These are phyloP conservation scores for Fusarium brevicatenulatum DNA, from an alignment of 2,329 filamentous ascomycete species.

Conservation along the genomic window DNA sequence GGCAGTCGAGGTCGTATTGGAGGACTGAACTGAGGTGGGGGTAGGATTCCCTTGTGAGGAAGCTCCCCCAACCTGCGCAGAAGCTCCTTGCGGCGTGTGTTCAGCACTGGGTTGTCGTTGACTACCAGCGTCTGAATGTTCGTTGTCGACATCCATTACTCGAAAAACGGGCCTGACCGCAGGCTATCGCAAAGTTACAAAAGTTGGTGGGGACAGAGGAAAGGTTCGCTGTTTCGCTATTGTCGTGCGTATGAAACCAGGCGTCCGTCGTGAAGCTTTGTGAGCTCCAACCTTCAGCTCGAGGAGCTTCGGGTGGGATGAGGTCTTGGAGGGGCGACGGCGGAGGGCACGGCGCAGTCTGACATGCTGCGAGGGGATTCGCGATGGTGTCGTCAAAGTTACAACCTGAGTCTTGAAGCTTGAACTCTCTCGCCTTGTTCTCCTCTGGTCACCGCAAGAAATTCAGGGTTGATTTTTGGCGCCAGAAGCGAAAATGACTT, in stretches of 20 bases:
- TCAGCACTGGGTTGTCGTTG: slow-evolving; percentile 48
- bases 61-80: slow-evolving; percentile 30
- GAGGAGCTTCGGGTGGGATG: slow-evolving; percentile 23
- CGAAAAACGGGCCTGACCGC: slow-evolving; percentile 7
- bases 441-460: neutral
- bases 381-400: slow-evolving; percentile 22
- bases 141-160: slow-evolving; percentile 49
- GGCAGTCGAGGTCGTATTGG: slow-evolving; percentile 41
- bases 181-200: slow-evolving; percentile 9
- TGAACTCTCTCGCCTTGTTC: neutral
- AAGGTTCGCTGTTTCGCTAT: slow-evolving; percentile 1
- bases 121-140: slow-evolving; percentile 43
- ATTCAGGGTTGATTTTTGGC: neutral
- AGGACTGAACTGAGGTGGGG: slow-evolving; percentile 44
- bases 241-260: slow-evolving; percentile 1
- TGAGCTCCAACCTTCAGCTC: slow-evolving; percentile 29
- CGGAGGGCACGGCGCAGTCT: slow-evolving; percentile 35
- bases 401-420: slow-evolving; percentile 16
- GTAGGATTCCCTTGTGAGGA: slow-evolving; percentile 47
- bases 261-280: slow-evolving; percentile 14
- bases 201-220: neutral
- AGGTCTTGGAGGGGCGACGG: slow-evolving; percentile 34
- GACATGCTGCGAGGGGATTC: slow-evolving; percentile 42
- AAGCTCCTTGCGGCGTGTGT: slow-evolving; percentile 49
- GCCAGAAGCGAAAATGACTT: slow-evolving; percentile 2